These are phyloP conservation scores for Jamesozyma spencerorum DNA, from an alignment of 805 yeast species.

Conservation along the genomic window DNA sequence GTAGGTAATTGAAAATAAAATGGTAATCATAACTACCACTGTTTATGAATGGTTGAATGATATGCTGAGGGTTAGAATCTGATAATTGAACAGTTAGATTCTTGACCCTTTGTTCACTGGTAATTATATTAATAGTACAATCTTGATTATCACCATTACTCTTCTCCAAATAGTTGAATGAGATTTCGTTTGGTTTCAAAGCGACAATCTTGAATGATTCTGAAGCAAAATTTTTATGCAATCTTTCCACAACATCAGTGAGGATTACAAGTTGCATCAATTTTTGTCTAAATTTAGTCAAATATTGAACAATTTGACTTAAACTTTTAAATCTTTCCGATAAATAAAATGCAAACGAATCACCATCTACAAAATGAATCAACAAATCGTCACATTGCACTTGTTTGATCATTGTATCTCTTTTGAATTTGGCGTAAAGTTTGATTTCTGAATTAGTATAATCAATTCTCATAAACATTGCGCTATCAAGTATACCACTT, in stretches of 20 bases:
- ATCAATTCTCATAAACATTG: constrained; percentile 27
- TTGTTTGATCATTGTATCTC: constrained; percentile 24
- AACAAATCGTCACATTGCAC: constrained; percentile 24
- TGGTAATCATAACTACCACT: constrained; percentile 24
- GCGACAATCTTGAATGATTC: constrained; percentile 26
- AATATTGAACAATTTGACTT: constrained; percentile 20
- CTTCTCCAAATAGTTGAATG: constrained; percentile 27
- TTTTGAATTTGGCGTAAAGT: constrained; percentile 26
- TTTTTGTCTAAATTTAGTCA: constrained; percentile 25
- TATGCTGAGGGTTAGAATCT: constrained; percentile 28
- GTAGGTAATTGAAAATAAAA: constrained; percentile 29
- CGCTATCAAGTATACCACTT: constrained; percentile 22
- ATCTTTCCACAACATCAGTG: constrained; percentile 28
- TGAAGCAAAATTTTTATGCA: constrained; percentile 28
- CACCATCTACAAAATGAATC: constrained; percentile 22
- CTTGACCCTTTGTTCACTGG: constrained; percentile 23
- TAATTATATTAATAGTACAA: constrained; percentile 26
- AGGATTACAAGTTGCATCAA: constrained; percentile 27
- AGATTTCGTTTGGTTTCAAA: constrained; percentile 27
- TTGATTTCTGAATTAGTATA: constrained; percentile 23
- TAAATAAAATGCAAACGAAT: constrained; percentile 23
- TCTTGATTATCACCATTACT: constrained; percentile 13
- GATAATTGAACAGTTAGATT: constrained; percentile 25
- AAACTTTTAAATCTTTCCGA: constrained; percentile 21
- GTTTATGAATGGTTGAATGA: constrained; percentile 27